Percentiles rank a stretch among this genome's conserved stretches.
Evolutionary conservation across 2,329 filamentous ascomycete species (phyloP).

Genomic region (Pseudopyricularia javanii): DNA sequence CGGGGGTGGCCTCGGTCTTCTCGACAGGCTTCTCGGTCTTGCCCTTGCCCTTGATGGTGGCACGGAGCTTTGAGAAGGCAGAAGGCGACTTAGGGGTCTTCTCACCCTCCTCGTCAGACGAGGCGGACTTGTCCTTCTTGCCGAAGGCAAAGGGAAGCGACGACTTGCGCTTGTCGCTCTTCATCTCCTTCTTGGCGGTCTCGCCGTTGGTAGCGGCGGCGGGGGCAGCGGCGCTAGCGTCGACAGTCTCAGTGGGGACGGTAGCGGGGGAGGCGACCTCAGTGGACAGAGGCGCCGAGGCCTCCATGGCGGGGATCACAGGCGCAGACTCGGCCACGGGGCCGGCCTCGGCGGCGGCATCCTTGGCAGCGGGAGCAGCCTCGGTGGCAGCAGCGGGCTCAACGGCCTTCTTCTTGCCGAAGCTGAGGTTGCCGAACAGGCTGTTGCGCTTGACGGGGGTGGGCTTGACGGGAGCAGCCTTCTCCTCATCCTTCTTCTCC

Average conservation of each 20-base stretch:
- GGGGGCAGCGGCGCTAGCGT: conserved; percentile 22
- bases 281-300: conserved; percentile 40
- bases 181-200: conserved; percentile 51
- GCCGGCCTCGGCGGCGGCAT: conserved; percentile 23
- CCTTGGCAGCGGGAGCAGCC: conserved; percentile 29
- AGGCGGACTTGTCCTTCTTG: conserved; percentile 56
- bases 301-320: conserved; percentile 47
- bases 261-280: conserved; percentile 36
- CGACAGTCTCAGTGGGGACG: conserved; percentile 33
- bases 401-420: conserved; percentile 46
- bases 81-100: conserved; percentile 33
- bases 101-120: conserved; percentile 50
- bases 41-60: conserved; percentile 37
- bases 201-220: conserved; percentile 32
- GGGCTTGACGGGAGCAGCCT: conserved; percentile 17
- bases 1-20: conserved; percentile 29
- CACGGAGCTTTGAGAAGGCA: conserved; percentile 48
- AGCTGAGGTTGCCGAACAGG: conserved; percentile 42
- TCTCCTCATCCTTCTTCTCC: conserved; percentile 1
- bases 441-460: conserved; percentile 41
- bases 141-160: conserved; percentile 63
- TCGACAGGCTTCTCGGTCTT: conserved; percentile 26
- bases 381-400: conserved; percentile 27
- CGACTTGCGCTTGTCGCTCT: conserved; percentile 71
- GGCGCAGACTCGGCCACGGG: conserved; percentile 39